Evolutionary conservation across 352 stramenopile species (phyloP).

Genomic region (Thalassiosira livingstoniorum): DNA sequence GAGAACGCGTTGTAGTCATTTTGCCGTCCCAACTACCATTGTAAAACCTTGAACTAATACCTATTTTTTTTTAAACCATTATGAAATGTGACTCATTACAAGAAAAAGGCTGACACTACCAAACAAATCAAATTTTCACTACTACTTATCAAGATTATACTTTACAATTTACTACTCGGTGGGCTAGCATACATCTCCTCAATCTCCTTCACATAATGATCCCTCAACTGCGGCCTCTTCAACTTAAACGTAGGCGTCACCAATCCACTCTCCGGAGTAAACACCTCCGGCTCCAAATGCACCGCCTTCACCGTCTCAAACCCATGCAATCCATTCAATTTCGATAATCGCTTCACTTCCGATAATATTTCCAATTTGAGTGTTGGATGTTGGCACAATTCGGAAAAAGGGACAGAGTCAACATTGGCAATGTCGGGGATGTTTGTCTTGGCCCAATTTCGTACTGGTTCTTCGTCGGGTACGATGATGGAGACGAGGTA

Average conservation of each 20-base stretch:
- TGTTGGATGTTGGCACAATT: constrained; percentile 75
- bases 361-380: constrained; percentile 84
- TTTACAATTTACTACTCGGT: constrained; percentile 78
- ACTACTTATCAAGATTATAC: background rate
- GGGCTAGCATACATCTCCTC: constrained; percentile 77
- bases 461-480: constrained; percentile 90
- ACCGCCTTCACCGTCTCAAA: constrained; percentile 93
- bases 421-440: constrained; percentile 57
- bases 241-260: constrained; percentile 97
- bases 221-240: constrained; percentile 88
- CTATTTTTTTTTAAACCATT: too few species aligned
- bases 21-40: too few species aligned
- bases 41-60: too few species aligned
- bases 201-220: constrained; percentile 81
- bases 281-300: constrained; percentile 88
- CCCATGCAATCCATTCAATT: constrained; percentile 86
- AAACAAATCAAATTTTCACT: too few species aligned
- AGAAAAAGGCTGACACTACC: too few species aligned
- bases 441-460: constrained; percentile 85
- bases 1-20: too few species aligned
- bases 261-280: constrained; percentile 91
- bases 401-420: constrained; percentile 44
- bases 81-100: too few species aligned
- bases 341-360: constrained; percentile 85
- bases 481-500: constrained; percentile 94